These are phyloP conservation scores for Clarireedia paspali DNA, from an alignment of 2,329 filamentous ascomycete species.

Conservation along the genomic window DNA sequence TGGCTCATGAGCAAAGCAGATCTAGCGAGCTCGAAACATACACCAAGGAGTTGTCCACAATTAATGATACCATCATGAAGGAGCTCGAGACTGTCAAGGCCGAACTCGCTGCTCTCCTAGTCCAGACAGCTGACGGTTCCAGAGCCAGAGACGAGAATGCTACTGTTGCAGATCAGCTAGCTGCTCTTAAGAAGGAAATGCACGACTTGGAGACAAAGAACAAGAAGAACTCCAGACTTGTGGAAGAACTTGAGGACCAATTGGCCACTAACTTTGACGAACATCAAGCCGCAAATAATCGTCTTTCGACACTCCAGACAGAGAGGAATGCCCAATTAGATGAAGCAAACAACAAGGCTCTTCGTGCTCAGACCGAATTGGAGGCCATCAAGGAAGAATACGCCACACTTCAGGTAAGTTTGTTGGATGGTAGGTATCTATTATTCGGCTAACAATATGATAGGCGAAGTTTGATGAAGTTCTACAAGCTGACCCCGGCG, in stretches of 20 bases:
- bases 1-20: constrained; percentile 51
- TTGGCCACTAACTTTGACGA: constrained; percentile 93
- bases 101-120: constrained; percentile 45
- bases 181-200: constrained; percentile 59
- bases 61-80: constrained; percentile 51
- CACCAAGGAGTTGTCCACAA: constrained; percentile 47
- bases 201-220: constrained; percentile 58
- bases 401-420: constrained; percentile 54
- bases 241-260: constrained; percentile 95
- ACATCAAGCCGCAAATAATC: constrained; percentile 76
- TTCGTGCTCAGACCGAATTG: constrained; percentile 59
- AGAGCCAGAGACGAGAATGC: constrained; percentile 37
- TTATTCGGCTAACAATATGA: constrained; percentile 14
- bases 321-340: constrained; percentile 71
- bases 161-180: constrained; percentile 47
- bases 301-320: constrained; percentile 72
- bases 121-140: constrained; percentile 38
- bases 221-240: constrained; percentile 83
- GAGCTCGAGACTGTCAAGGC: constrained; percentile 55
- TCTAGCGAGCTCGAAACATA: constrained; percentile 47
- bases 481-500: constrained; percentile 24
- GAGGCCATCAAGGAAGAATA: constrained; percentile 63
- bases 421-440: neutral
- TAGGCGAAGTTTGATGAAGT: constrained; percentile 56
- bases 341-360: constrained; percentile 61